Conservation (phyloP, 2,329 filamentous ascomycete species). For the Domatiomyces catenatus region DNA sequence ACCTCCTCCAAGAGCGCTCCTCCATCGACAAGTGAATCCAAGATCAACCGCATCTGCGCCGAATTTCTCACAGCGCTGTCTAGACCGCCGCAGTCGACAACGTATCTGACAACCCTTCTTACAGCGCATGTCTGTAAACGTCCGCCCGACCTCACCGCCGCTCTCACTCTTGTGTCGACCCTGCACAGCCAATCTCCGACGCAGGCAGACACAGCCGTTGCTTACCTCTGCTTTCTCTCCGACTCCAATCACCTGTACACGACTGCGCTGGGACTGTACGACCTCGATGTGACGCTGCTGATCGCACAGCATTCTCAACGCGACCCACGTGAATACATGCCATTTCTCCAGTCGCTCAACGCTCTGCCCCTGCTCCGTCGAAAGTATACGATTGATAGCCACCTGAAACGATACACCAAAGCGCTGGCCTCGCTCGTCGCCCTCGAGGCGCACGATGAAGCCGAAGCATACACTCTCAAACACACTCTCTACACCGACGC, state of each 20-base stretch:
- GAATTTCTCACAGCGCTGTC: constrained; percentile 58
- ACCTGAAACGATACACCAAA: constrained; percentile 61
- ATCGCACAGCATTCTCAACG: constrained; percentile 93
- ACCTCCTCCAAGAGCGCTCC: constrained; percentile 4
- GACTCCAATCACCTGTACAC: constrained; percentile 89
- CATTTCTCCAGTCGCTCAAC: constrained; percentile 80
- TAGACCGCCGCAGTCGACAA: constrained; percentile 35
- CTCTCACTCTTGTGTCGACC: constrained; percentile 61
- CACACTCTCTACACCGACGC: constrained; percentile 66
- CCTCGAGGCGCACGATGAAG: constrained; percentile 59
- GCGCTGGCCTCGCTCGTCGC: constrained; percentile 63
- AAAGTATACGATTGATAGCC: constrained; percentile 74
- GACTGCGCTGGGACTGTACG: constrained; percentile 75
- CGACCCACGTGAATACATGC: constrained; percentile 87
- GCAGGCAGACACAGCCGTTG: constrained; percentile 73
- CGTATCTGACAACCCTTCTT: constrained; percentile 76
- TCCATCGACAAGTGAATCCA: constrained; percentile 25
- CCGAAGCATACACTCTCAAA: constrained; percentile 61
- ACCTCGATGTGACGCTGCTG: constrained; percentile 74
- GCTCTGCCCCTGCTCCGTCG: constrained; percentile 54
- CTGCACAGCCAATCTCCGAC: constrained; percentile 41
- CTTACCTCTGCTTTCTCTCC: constrained; percentile 94
- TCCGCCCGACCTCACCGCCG: constrained; percentile 78
- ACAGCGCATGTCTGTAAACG: constrained; percentile 89
- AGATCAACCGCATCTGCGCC: constrained; percentile 81